Conservation (phyloP, 2,329 filamentous ascomycete species). For the Eutypa lata region DNA sequence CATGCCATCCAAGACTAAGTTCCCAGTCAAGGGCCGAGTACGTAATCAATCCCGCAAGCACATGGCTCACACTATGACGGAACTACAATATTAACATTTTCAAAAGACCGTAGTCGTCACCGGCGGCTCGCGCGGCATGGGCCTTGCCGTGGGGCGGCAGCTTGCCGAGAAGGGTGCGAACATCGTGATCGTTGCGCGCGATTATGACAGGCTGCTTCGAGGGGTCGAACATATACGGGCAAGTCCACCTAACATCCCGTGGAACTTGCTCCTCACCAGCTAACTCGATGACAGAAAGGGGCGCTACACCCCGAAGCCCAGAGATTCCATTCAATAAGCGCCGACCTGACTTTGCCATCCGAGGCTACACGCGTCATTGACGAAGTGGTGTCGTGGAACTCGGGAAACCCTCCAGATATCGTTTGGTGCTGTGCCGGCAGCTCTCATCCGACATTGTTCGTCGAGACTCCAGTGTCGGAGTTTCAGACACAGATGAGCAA, state of each 20-base stretch:
- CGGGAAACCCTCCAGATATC: conserved; percentile 54
- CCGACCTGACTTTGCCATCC: conserved; percentile 46
- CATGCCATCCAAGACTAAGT: not conserved
- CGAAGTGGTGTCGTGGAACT: conserved; percentile 62
- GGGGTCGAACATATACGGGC: conserved; percentile 55
- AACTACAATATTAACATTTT: not conserved
- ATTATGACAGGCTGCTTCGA: conserved; percentile 54
- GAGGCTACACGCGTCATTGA: conserved; percentile 30
- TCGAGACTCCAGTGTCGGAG: conserved; percentile 30
- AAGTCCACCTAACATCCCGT: conserved; percentile 12
- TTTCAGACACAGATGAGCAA: conserved; percentile 35
- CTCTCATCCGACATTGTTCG: conserved; percentile 46
- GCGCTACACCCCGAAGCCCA: conserved; percentile 52
- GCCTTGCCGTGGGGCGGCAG: conserved; percentile 56
- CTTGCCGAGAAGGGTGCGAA: conserved; percentile 66
- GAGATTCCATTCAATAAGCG: conserved; percentile 62
- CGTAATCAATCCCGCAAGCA: too few relatives aligned
- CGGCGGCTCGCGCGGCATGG: conserved; percentile 70
- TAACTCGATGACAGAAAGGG: conserved; percentile 33
- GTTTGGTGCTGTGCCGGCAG: conserved; percentile 67
- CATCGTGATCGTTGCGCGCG: conserved; percentile 65
- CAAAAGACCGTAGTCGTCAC: conserved; percentile 65
- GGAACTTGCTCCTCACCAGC: too few relatives aligned
- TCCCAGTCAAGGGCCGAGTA: not conserved
- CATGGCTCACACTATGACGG: not conserved